Base-by-base conservation (phyloP, 2,329 filamentous ascomycete species). In the Lachnellula suecica region DNA sequence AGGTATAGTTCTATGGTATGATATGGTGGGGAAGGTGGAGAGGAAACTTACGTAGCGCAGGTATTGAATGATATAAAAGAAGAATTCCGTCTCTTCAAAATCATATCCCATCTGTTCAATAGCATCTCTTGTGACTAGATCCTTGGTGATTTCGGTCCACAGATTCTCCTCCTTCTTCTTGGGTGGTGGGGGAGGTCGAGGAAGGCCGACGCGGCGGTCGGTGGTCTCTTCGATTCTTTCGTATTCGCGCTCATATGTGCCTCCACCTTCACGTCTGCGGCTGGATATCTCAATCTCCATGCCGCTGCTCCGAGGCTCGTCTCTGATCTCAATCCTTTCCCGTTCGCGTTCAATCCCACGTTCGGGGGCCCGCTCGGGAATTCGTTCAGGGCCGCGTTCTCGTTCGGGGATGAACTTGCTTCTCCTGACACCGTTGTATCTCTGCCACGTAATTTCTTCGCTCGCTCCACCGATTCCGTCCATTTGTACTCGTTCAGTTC, bases 111-210 rank as follows among this genome's bases (percentile, higher is more conserved):
- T 74, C 63, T 87, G 79, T 61, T 96, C 87, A 59, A 97, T 89
- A 17, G 94, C 94, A 68, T 97, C 91, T 47, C 87, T 84, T 53
- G 87, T 79, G 15, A 97, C 90, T 31, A 97, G 73, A 61, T 96
- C 92, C 72, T 96, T 96, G 42, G 93, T 96, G 62, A 99, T 91
- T 72, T 97, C 94, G 0, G 94, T 99, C 93, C 93, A 97, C 75
- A 96, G 89, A 54, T 87, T 83, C 51, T 81, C 59, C n/a, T 58
- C 46, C 54, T 60, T 55, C n/a, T 57, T 53, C 34, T 64, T 62
- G n/a, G n/a, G n/a, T n/a, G n/a, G n/a, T 29, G 62, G 59, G 20
- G 56, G 57, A 29, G 50, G 56, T 40, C 62, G 54, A 38, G 62
- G 56, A 37, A 63, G 51, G 64, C 49, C 69, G 58, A 74, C 73